These are phyloP conservation scores for Articulospora tetracladia DNA, from an alignment of 495 filamentous ascomycete species.

Conservation along the genomic window DNA sequence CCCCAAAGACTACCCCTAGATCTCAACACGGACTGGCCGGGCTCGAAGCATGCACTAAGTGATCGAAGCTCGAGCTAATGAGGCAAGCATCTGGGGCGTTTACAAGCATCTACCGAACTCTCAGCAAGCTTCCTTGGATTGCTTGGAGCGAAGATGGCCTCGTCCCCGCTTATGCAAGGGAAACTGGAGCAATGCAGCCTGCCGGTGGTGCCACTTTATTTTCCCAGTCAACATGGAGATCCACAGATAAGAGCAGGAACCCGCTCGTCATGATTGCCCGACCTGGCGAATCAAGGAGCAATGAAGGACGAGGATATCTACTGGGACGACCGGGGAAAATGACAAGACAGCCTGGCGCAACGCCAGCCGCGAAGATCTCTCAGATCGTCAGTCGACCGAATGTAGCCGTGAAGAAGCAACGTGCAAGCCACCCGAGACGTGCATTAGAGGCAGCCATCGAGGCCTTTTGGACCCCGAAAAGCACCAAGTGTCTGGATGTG, in stretches of 20 bases:
- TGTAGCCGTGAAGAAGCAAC: neutral
- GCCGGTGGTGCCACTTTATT: slow-evolving; percentile 6
- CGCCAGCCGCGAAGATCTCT: neutral
- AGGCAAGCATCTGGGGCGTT: slow-evolving; percentile 1
- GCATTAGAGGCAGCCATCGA: neutral
- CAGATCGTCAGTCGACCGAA: neutral
- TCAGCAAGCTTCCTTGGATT: slow-evolving; percentile 11
- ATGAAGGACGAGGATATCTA: neutral
- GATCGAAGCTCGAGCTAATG: neutral
- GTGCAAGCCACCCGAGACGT: neutral
- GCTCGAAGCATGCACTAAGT: neutral
- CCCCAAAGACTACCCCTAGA: neutral
- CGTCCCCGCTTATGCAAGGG: slow-evolving; percentile 3
- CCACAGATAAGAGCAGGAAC: slow-evolving; percentile 20
- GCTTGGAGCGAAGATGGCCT: neutral
- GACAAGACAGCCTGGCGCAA: neutral
- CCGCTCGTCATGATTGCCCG: slow-evolving; percentile 4
- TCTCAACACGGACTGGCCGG: slow-evolving; percentile 7
- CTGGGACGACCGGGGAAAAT: neutral
- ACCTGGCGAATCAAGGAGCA: slow-evolving; percentile 11
- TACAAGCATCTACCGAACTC: slow-evolving; percentile 6
- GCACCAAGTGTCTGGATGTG: neutral
- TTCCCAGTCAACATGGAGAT: neutral
- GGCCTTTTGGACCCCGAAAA: neutral
- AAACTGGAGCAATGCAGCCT: neutral